Evolutionary conservation across 176 grass and related monocot genomes (phyloP).

Genomic region (Guadua angustifolia): DNA sequence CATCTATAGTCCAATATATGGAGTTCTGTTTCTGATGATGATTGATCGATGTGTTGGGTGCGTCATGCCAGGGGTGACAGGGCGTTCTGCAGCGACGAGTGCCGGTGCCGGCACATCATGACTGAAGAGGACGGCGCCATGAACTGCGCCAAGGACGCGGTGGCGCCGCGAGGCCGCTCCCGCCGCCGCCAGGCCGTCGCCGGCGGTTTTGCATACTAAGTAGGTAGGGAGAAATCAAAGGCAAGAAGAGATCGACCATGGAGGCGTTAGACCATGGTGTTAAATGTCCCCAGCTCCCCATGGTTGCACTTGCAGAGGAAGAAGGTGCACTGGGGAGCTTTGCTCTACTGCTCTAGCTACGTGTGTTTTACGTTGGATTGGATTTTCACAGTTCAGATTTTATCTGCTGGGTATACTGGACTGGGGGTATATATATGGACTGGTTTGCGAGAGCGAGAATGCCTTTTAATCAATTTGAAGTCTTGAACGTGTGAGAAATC

Average conservation of each 20-base stretch:
- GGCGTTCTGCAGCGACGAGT: conserved; percentile 61
- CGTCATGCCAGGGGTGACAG: conserved; percentile 60
- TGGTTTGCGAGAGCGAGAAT: background rate
- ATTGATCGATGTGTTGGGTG: background rate
- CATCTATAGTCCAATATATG: background rate
- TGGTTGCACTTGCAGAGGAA: no score
- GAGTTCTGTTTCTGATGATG: background rate
- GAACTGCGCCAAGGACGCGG: background rate
- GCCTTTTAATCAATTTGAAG: background rate
- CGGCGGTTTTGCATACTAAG: conserved; percentile 18
- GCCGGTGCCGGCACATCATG: conserved; percentile 42
- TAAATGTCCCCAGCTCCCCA: no score
- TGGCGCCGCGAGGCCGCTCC: background rate
- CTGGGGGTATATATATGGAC: no score
- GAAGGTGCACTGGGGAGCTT: no score
- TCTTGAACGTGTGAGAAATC: background rate
- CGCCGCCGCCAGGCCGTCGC: background rate
- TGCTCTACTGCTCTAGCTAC: no score
- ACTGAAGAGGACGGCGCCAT: conserved; percentile 41
- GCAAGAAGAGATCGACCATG: background rate
- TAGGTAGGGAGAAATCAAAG: background rate
- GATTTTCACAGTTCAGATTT: no score
- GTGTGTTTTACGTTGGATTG: no score
- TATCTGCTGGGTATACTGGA: no score
- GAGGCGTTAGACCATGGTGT: background rate